Conservation (phyloP, 495 filamentous ascomycete species). For the Hypoxylon subgilvum region DNA sequence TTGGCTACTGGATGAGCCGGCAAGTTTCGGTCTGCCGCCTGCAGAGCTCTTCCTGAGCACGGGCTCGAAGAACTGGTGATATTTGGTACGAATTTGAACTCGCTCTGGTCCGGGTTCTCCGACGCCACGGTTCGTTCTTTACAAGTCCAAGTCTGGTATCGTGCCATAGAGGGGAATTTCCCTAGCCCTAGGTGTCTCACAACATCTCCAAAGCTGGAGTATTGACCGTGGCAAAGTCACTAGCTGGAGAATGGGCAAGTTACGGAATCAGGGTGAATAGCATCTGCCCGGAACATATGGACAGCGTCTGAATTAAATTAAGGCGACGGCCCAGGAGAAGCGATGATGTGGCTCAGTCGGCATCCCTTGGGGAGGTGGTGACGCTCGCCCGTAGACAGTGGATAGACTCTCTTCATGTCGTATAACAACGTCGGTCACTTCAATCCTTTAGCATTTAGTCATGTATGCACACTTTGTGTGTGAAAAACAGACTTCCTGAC, state of each 20-base stretch:
- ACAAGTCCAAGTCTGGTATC: too few relatives aligned
- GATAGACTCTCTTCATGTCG: constrained; percentile 46
- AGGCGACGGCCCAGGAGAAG: constrained; percentile 62
- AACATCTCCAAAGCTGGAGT: constrained; percentile 73
- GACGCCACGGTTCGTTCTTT: constrained; percentile 52
- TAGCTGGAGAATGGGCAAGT: constrained; percentile 70
- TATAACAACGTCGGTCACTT: neutral
- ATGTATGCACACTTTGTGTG: neutral
- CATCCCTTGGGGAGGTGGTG: constrained; percentile 72
- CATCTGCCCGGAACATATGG: constrained; percentile 78
- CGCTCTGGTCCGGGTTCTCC: constrained; percentile 61
- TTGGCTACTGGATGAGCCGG: constrained; percentile 76
- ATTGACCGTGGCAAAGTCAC: constrained; percentile 60
- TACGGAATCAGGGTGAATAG: constrained; percentile 73
- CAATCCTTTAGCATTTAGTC: constrained; percentile 1
- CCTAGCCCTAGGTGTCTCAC: constrained; percentile 72
- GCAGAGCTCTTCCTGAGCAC: constrained; percentile 73
- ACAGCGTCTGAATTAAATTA: constrained; percentile 81
- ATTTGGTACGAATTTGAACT: constrained; percentile 61
- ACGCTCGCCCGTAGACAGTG: constrained; percentile 60
- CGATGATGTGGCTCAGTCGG: constrained; percentile 63
- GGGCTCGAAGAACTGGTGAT: constrained; percentile 65
- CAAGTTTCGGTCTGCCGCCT: constrained; percentile 64
- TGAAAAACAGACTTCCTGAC: neutral
- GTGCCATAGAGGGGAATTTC: constrained; percentile 69